A percentile compares a stretch with the other conserved stretches of the same genome.
phyloP scores from a whole-genome alignment of 257 asterid genomes.

The Ilex asprella region DNA sequence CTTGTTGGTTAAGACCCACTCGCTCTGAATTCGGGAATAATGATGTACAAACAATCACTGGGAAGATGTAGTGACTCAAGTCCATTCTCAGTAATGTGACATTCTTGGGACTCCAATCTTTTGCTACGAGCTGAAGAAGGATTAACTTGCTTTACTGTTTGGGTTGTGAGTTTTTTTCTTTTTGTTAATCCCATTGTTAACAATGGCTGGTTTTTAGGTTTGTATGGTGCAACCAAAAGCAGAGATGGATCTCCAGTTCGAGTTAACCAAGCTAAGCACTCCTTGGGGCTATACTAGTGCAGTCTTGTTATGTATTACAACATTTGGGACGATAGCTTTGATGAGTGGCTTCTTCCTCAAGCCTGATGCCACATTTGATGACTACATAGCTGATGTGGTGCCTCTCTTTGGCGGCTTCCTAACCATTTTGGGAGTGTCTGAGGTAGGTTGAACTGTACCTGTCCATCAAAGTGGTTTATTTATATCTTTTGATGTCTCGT shows the following conservation, averaged over 20 bases:
- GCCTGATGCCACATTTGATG: conserved; percentile 73
- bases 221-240: conserved; percentile 91
- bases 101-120: too few species aligned
- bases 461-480: background rate
- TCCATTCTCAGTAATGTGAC: too few species aligned
- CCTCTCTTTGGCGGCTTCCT: conserved; percentile 93
- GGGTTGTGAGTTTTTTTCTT: too few species aligned
- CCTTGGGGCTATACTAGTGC: conserved; percentile 80
- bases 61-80: too few species aligned
- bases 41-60: too few species aligned
- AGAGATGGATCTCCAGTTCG: conserved; percentile 87
- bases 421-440: conserved; percentile 80
- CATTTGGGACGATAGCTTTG: conserved; percentile 80
- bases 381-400: conserved; percentile 51
- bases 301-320: conserved; percentile 54
- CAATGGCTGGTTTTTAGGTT: conserved; percentile 37
- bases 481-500: background rate
- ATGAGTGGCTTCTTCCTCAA: conserved; percentile 82
- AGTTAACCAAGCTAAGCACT: conserved; percentile 55
- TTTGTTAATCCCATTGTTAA: background rate
- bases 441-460: conserved; percentile 33
- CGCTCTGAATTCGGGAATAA: too few species aligned
- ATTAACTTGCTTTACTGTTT: too few species aligned
- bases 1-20: too few species aligned
- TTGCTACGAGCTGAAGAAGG: too few species aligned